phyloP scores from a whole-genome alignment of 305 asterid species.

The Nicotiana rustica region DNA sequence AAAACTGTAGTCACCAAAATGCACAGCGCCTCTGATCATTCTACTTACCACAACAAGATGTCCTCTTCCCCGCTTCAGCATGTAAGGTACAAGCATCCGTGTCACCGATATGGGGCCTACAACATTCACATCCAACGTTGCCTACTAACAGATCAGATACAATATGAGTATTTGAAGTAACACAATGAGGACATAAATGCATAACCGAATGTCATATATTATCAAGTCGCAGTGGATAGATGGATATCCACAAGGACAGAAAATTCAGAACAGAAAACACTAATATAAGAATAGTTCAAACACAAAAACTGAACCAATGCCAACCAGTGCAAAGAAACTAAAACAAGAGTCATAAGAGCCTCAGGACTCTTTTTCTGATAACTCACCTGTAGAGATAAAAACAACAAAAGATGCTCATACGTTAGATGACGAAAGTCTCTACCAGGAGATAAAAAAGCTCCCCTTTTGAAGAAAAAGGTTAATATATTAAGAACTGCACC shows the following conservation, averaged over 20 bases:
- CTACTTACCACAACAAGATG: constrained; percentile 92
- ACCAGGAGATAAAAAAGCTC: neutral
- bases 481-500: neutral
- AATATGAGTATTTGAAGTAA: constrained; percentile 26
- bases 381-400: constrained; percentile 1
- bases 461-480: neutral
- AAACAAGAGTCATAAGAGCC: neutral
- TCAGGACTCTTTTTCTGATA: constrained; percentile 17
- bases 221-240: neutral
- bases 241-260: constrained; percentile 17
- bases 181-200: constrained; percentile 21
- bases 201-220: neutral
- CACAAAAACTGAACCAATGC: neutral
- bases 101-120: constrained; percentile 92
- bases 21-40: neutral
- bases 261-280: constrained; percentile 2
- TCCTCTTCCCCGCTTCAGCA: constrained; percentile 92
- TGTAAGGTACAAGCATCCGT: constrained; percentile 66
- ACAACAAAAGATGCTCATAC: neutral
- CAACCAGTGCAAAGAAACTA: neutral
- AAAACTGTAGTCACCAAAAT: constrained; percentile 19
- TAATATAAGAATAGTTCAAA: neutral
- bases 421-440: neutral
- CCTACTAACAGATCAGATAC: constrained; percentile 55
- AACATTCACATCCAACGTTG: constrained; percentile 83